Evolutionary conservation across 352 stramenopile genomes (phyloP), one percentile per base, ranked within the genome.

Genomic region (Detonula confervacea): DNA sequence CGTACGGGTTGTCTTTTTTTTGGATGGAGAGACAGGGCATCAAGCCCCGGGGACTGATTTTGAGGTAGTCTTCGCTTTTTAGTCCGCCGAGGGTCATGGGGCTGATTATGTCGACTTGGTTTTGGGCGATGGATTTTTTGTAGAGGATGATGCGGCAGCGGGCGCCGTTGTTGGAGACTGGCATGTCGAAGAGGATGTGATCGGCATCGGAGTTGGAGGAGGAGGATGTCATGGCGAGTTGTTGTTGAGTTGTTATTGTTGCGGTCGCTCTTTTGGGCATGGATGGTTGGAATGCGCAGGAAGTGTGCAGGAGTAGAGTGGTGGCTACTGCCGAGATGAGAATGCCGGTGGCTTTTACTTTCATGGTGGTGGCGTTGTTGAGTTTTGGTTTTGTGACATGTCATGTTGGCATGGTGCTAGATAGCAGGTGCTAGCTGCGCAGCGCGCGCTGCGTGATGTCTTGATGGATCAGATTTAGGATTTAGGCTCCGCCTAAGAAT

Each of bases 131-230:
- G 55, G 83, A 70, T 76, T 95, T 93, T 67, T 94, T 89, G 78
- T 94, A 93, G 7, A 91, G 30, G 65, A 94, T 91, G 71, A 92
- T 85, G 4, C 91, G 77, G 65, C 83, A 91, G 57, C 90, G 66
- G 12, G 87, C 91, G 14, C 93, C 93, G 73, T 95, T 95, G 81
- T 96, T 96, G 33, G 80, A 92, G 0, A 96, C 90, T 0, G 93
- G 93, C 64, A 95, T 73, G 63, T 96, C 93, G 54, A 90, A 95
- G 0, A 96, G 80, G 29, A 86, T 89, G 74, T 87, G 81, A 27
- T 86, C 66, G 11, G 79, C 59, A 24, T 68, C 73, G 18, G 72
- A 77, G 39, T 46, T 33, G 12, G 42, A 35, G 22, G 37, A 18
- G 37, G 29, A 18, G 7, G 39, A 46, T 12, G 46, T 29, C 67